Evolutionary conservation across 2,329 filamentous ascomycete species (phyloP), one percentile per base, ranked within the genome.

Genomic region (Scedosporium apiospermum): DNA sequence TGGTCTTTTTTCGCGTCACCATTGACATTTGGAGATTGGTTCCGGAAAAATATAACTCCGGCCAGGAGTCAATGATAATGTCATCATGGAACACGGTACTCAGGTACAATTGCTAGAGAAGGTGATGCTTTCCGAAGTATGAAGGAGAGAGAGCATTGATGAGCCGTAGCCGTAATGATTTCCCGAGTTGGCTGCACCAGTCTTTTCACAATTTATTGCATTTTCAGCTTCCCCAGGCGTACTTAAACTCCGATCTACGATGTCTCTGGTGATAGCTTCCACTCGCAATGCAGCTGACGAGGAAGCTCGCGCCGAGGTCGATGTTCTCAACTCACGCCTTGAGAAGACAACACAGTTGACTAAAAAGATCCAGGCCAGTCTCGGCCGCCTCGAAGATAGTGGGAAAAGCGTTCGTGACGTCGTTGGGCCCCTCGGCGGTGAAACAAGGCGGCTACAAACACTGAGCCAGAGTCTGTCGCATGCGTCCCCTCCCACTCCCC

Each of bases 271-370:
- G 64, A 67, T 81, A 60, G 71, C 71, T 65, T 76, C 73, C 62
- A 73, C 72, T 65, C 76, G 78, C 62, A 79, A 82, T 69, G 79
- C 81, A 38, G 76, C 82, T 60, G 86, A 89, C 69, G 86, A 89
- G 71, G 86, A 89, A 74, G 84, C 86, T 55, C 80, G 85, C 63
- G 86, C 86, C 57, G 86, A 89, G 72, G 86, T 89, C 62, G 86
- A 89, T 67, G 86, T 89, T 34, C 78, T 89, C 58, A 88, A 87
- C 68, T 88, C 86, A 62, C 81, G 86, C 46, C 85, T 98, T 65
- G 91, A 96, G 69, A 98, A 96, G 82, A 96, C 96, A 68, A 89
- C 92, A 64, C 86, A 91, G 71, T 83, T 98, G 72, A 96, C 92
- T 38, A 96, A 95, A 79, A 96, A 96, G 80, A 97, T 99, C 63